phyloP scores from a whole-genome alignment of 164 flowering plant genomes.

The Magnolia sinica region DNA sequence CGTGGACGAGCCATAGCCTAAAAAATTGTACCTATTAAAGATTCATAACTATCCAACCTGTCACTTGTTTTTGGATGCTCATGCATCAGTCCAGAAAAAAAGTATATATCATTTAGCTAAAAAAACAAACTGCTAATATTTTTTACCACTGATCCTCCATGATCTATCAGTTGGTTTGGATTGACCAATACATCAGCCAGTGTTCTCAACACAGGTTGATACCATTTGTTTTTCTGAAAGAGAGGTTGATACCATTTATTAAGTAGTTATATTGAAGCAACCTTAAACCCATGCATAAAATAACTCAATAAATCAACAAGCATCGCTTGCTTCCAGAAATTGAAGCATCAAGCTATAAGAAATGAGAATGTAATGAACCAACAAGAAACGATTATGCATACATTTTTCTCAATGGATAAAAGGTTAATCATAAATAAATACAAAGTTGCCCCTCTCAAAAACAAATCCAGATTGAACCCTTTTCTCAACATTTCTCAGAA shows the following conservation, averaged over 20 bases:
- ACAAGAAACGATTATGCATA: not conserved
- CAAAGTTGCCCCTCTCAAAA: too few relatives aligned
- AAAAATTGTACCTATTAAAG: too few relatives aligned
- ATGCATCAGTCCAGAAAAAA: too few relatives aligned
- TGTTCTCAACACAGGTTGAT: not conserved
- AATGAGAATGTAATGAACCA: not conserved
- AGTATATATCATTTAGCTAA: too few relatives aligned
- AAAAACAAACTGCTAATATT: too few relatives aligned
- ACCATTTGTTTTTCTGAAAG: not conserved
- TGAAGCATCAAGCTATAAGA: not conserved
- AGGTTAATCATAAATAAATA: too few relatives aligned
- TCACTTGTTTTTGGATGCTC: too few relatives aligned
- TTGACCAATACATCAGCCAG: not conserved
- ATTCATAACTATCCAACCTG: too few relatives aligned
- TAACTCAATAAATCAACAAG: too few relatives aligned
- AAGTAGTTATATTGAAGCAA: not conserved
- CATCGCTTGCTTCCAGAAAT: not conserved
- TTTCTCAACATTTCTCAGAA: not conserved
- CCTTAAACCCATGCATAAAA: not conserved
- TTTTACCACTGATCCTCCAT: not conserved
- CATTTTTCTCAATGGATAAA: too few relatives aligned
- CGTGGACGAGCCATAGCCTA: too few relatives aligned
- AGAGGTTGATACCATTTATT: not conserved
- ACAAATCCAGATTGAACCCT: not conserved
- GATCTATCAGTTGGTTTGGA: not conserved